Base-by-base conservation (phyloP, 768 basidiomycete genomes). In the Naganishia friedmannii region DNA sequence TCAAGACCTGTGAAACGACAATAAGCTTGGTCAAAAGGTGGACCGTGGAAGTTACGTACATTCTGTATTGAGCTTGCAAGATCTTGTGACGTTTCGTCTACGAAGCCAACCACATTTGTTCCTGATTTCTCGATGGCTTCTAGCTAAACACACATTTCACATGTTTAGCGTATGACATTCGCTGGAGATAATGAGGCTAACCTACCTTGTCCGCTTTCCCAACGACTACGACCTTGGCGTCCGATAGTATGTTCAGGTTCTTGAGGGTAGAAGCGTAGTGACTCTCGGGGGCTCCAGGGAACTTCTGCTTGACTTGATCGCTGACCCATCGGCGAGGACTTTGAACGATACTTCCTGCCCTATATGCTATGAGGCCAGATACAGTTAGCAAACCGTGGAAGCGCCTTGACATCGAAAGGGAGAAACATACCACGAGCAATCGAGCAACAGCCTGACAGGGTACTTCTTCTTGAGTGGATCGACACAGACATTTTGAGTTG, bases 61-160 rank as follows among this genome's bases (percentile, higher is more conserved):
- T 63, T 63, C 37, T 42, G 60, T 37, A 63, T 63, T 45, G 60
- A 63, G 23, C 23, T 63, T 26, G 60, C 2, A 9, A 63, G 42
- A 45, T 63, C 60, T 37, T 37, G 39, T 45, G 60, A 63, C 10
- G 60, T 10, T 63, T 63, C 60, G 26, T 63, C 60, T 29, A 63
- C 60, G 21, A 63, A 63, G 15, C 60, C 60, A 1, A 63, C 39
- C 26, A 63, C 39, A 45, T 63, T 63, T 4, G 60, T 63, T 1
- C 60, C 60, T 23, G 21, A 28, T 34, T 63, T 63, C 21, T 42
- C 60, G 28, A 63, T 63, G 3, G 60, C 60, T n/a, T 63, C 60
- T 15, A 63, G 42, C 60, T 63, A 51, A 21, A 26, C n/a, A 29
- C 26, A 6, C n/a, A 42, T n/a, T 34, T 9, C 4, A 17, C n/a